Base-by-base conservation (phyloP, 2,329 filamentous ascomycete species). In the Davidsoniella eucalypti region DNA sequence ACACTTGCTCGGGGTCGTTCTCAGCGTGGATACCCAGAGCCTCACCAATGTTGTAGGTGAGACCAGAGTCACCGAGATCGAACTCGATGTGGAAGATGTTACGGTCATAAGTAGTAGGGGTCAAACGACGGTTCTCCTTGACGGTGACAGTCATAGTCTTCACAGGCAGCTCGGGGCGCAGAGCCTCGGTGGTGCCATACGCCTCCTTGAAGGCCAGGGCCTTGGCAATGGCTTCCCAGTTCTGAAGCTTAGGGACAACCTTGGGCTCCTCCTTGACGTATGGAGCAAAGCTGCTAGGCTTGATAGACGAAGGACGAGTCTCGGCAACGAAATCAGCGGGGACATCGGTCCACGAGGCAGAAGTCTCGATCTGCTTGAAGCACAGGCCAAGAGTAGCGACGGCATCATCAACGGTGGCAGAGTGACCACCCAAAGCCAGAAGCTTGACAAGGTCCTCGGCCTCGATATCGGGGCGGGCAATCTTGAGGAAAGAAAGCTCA, bases 1-100 rank as follows among this genome's bases (percentile, higher is more conserved):
- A 69, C 53, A 96, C 82, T 54, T 92, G 75, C 43, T 71, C 68
- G 44, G 80, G 73, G 63, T 96, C 82, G 65, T 98, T 98, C 67
- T 96, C 86, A 5, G 87, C 86, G 64, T 98, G 92, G 55, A 98
- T 88, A 56, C 92, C 92, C 16, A 98, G 80, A 44, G 92, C 92
- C 69, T 98, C 92, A 52, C 92, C 92, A 60, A 98, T 96, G 63
- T 94, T 86, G 69, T 98, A 98, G 40, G 78, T 94, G 56, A 98
- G 78, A 38, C 88, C 90, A 33, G 90, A 94, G 60, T 82, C 68
- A 54, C 90, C 90, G 21, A 98, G 78, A 61, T 96, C 92, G 60
- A 98, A 98, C 67, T 98, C 92, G 55, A 98, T 96, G 69, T 98
- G 92, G 82, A 98, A 98, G 66, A 98, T 96, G 73, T 98, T 95